Percentiles rank a stretch among this genome's conserved stretches.
phyloP scores from a whole-genome alignment of 2,329 filamentous ascomycete genomes.

The Penicillium aurantiogriseum region DNA sequence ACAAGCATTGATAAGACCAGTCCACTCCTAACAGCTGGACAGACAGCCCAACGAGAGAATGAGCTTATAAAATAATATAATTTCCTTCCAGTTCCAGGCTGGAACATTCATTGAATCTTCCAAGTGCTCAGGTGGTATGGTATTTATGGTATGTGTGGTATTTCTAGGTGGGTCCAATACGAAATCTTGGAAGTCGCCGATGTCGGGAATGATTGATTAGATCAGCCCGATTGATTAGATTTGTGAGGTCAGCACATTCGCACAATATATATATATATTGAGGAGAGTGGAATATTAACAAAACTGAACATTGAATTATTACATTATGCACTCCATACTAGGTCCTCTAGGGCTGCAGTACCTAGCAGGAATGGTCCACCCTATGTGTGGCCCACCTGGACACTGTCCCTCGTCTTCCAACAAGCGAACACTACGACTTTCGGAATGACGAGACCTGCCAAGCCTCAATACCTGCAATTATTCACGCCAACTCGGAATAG shows the following conservation, averaged over 20 bases:
- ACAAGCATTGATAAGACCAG: background rate
- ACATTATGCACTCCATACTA: background rate
- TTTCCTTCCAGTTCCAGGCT: too few species aligned
- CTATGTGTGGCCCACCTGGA: background rate
- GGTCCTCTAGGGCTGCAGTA: background rate
- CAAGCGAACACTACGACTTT: background rate
- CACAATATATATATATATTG: background rate
- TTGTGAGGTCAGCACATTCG: background rate
- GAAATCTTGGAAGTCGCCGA: background rate
- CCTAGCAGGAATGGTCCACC: background rate
- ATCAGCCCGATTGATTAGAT: slow-evolving; percentile 14
- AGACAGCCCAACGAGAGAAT: background rate
- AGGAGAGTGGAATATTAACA: too few species aligned
- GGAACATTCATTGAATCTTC: background rate
- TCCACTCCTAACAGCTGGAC: background rate
- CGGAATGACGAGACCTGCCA: background rate
- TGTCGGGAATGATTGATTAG: slow-evolving; percentile 14
- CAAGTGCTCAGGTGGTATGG: background rate
- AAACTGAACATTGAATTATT: background rate
- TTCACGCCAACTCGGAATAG: background rate
- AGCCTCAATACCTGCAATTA: background rate
- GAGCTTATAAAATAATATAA: background rate
- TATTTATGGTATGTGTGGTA: background rate
- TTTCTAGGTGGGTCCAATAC: background rate
- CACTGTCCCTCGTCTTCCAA: background rate